Base-by-base conservation (phyloP, 1,284 basidiomycete genomes). In the Volvariella volvacea region DNA sequence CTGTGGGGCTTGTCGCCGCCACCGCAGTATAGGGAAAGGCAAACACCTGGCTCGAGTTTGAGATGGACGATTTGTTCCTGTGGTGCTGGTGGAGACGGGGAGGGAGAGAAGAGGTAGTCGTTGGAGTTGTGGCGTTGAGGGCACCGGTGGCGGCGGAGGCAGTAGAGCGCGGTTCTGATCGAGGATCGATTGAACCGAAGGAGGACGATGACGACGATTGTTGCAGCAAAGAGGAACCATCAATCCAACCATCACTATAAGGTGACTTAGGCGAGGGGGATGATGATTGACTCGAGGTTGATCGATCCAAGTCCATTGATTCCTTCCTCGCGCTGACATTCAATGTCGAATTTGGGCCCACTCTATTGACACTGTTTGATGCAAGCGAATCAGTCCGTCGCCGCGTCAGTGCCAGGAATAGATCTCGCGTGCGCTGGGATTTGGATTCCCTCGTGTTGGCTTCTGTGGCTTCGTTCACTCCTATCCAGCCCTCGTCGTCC, bases 401-500 rank as follows among this genome's bases (percentile, higher is more conserved):
- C 40, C 64, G 59, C 3, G 61, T 64, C 31, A 69, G 56, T 6
- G 67, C 67, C 30, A 66, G 55, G 48, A 68, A 66, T 3, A 70
- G 52, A 39, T 69, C 67, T 17, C 63, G 59, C 7, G 64, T 64
- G 46, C 66, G 58, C 45, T 56, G 58, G 46, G 56, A 58, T 52
- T 60, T 68, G 42, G 54, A 6, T 51, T 48, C 46, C 50, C 46
- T 22, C 52, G 45, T 22, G 51, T 51, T 17, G 45, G 37, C 39
- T 40, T 20, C 15, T 34, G 47, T 2, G 50, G 50, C 25, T 57
- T 52, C n/a, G 53, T 44, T 25, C 15, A 61, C 48, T 31, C 64
- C 63, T 42, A 68, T 65, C 64, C 67, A 67, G 3, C 67, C 67
- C 37, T 68, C 67, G 4, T 61, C 59, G 19, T 70, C 67, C 17